Evolutionary conservation across 208 protist genomes (phyloP).

Genomic region (Cochliopodium minus): DNA sequence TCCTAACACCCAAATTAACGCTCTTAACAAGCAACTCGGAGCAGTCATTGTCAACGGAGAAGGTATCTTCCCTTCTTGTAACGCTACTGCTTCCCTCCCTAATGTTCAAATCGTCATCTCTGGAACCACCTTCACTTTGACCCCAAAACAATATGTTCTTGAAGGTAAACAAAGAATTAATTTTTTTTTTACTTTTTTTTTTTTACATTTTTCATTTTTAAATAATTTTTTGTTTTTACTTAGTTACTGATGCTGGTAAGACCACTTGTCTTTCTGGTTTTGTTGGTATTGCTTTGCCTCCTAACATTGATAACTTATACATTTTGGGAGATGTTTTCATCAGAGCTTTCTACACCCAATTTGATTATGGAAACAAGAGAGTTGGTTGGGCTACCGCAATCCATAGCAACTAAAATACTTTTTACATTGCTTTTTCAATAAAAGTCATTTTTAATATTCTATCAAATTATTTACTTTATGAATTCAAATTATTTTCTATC

Average conservation of each 20-base stretch:
- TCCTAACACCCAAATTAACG: too few species aligned
- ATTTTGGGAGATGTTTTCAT: constrained; percentile 5
- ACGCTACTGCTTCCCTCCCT: constrained; percentile 35
- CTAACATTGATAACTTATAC: neutral
- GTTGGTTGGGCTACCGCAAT: neutral
- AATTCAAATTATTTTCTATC: too few species aligned
- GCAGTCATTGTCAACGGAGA: constrained; percentile 28
- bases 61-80: constrained; percentile 35
- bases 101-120: constrained; percentile 40
- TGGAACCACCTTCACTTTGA: constrained; percentile 44
- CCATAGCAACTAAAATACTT: neutral
- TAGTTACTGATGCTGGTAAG: constrained; percentile 21
- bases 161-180: too few species aligned
- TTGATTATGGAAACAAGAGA: constrained; percentile 1
- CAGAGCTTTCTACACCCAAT: neutral
- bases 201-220: too few species aligned
- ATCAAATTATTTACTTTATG: too few species aligned
- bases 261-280: constrained; percentile 42
- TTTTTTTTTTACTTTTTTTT: too few species aligned
- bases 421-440: too few species aligned
- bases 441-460: too few species aligned
- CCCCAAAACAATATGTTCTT: constrained; percentile 53
- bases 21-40: constrained; percentile 34
- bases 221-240: too few species aligned
- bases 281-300: constrained; percentile 37